Conservation (phyloP, 768 basidiomycete genomes). For the Clathrus columnatus region DNA sequence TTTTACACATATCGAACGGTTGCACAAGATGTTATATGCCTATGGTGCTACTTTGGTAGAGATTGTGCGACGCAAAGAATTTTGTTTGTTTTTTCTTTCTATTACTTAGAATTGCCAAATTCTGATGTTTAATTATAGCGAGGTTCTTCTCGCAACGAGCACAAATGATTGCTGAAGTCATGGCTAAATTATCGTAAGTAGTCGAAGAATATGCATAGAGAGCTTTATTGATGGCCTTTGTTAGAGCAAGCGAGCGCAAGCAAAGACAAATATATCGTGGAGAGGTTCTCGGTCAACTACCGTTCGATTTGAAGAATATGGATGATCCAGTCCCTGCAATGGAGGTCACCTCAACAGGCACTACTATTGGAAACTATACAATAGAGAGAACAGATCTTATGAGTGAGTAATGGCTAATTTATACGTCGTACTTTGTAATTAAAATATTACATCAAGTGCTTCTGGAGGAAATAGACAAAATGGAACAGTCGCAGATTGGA, state of each 20-base stretch:
- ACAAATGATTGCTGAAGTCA: slow-evolving; percentile 71
- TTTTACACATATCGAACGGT: slow-evolving; percentile 83
- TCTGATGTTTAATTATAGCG: slow-evolving; percentile 31
- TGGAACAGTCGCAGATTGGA: slow-evolving; percentile 34
- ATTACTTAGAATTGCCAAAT: not conserved
- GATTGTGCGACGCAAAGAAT: slow-evolving; percentile 84
- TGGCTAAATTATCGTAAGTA: slow-evolving; percentile 79
- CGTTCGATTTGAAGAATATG: slow-evolving; percentile 77
- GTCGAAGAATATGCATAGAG: not conserved
- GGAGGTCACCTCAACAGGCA: slow-evolving; percentile 69
- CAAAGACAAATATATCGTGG: slow-evolving; percentile 78
- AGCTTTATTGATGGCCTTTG: not conserved
- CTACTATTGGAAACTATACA: slow-evolving; percentile 51
- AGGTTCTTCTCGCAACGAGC: slow-evolving; percentile 77
- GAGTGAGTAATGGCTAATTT: slow-evolving; percentile 34
- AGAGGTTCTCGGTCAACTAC: slow-evolving; percentile 78
- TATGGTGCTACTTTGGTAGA: slow-evolving; percentile 90
- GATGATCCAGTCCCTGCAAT: slow-evolving; percentile 71
- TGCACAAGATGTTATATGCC: slow-evolving; percentile 85
- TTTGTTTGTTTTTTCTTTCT: slow-evolving; percentile 41
- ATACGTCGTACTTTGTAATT: not conserved
- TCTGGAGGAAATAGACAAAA: slow-evolving; percentile 52
- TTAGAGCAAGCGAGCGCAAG: slow-evolving; percentile 67
- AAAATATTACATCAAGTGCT: slow-evolving; percentile 35
- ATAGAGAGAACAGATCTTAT: slow-evolving; percentile 65